Percentiles rank a stretch among this genome's conserved stretches.
phyloP scores from a whole-genome alignment of 192 early-diverging fungal genomes.

The Entophlyctis luteolus region DNA sequence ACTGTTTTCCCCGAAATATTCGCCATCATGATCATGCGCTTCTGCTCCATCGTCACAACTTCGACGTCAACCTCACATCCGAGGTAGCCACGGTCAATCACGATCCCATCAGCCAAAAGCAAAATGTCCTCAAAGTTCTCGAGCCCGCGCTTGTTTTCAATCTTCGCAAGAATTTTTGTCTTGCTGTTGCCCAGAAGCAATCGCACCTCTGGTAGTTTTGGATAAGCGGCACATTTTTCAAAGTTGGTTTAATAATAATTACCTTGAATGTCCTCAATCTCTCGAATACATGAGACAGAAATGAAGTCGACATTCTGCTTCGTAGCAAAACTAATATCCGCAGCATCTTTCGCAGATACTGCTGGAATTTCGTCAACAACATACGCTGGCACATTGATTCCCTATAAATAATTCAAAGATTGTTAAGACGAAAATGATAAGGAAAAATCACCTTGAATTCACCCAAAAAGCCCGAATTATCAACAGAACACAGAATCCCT shows the following conservation, averaged over 20 bases:
- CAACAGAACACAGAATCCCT: slow-evolving; percentile 42
- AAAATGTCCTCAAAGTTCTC: slow-evolving; percentile 58
- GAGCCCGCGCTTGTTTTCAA: slow-evolving; percentile 57
- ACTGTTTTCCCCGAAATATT: slow-evolving; percentile 56
- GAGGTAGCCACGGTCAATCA: slow-evolving; percentile 60
- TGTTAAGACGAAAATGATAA: too few species aligned
- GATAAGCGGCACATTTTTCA: background rate
- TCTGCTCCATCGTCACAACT: slow-evolving; percentile 52
- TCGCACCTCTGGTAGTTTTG: slow-evolving; percentile 9
- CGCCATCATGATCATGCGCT: slow-evolving; percentile 55
- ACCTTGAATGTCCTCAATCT: slow-evolving; percentile 49
- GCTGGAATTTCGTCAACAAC: slow-evolving; percentile 55
- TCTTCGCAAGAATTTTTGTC: slow-evolving; percentile 56
- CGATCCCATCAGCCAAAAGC: slow-evolving; percentile 51
- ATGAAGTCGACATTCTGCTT: slow-evolving; percentile 49
- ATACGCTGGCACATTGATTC: slow-evolving; percentile 55
- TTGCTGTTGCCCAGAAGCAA: slow-evolving; percentile 52
- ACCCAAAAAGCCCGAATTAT: slow-evolving; percentile 47
- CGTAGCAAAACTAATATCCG: slow-evolving; percentile 49
- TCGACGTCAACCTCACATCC: slow-evolving; percentile 57
- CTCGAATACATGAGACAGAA: slow-evolving; percentile 56
- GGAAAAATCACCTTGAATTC: slow-evolving; percentile 54
- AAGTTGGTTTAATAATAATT: background rate
- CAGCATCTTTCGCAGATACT: slow-evolving; percentile 49
- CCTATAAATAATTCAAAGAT: too few species aligned